Percentiles rank a stretch among this genome's conserved stretches.
Conservation (phyloP, 495 filamentous ascomycete species). For the Tuber borchii region DNA sequence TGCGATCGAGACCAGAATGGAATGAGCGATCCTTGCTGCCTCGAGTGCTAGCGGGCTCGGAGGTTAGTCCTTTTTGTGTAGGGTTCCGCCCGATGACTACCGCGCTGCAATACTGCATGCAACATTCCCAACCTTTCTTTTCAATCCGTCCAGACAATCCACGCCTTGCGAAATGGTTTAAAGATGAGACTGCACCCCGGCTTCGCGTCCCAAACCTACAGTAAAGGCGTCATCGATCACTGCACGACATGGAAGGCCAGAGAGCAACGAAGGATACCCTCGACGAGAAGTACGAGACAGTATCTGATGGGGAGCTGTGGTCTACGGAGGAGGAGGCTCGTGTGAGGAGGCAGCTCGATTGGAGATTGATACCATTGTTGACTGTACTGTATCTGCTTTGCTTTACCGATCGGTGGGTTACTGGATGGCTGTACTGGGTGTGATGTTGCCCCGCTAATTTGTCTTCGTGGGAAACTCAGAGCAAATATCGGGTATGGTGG, state of each 20-base stretch:
- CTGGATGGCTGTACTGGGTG: background rate
- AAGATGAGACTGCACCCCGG: background rate
- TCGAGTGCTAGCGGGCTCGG: background rate
- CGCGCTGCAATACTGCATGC: background rate
- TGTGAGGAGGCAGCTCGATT: constrained; percentile 51
- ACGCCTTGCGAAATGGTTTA: background rate
- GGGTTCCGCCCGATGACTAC: background rate
- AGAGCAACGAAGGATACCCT: background rate
- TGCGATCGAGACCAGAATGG: background rate
- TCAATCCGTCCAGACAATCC: background rate
- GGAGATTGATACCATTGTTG: constrained; percentile 50
- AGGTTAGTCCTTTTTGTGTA: background rate
- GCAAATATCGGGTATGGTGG: constrained; percentile 35
- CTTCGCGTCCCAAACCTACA: background rate
- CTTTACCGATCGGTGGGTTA: constrained; percentile 53
- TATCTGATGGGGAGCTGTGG: constrained; percentile 41
- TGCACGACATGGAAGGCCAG: background rate
- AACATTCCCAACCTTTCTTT: background rate
- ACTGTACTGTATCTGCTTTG: constrained; percentile 54
- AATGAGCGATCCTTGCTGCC: background rate
- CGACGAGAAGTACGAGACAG: background rate
- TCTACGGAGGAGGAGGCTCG: constrained; percentile 49
- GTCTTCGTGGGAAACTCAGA: constrained; percentile 4
- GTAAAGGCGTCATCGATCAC: background rate
- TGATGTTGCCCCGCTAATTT: background rate